Evolutionary conservation across 768 basidiomycete species (phyloP), one percentile per base, ranked within the genome.

Genomic region (Boletus rubroflammeus): DNA sequence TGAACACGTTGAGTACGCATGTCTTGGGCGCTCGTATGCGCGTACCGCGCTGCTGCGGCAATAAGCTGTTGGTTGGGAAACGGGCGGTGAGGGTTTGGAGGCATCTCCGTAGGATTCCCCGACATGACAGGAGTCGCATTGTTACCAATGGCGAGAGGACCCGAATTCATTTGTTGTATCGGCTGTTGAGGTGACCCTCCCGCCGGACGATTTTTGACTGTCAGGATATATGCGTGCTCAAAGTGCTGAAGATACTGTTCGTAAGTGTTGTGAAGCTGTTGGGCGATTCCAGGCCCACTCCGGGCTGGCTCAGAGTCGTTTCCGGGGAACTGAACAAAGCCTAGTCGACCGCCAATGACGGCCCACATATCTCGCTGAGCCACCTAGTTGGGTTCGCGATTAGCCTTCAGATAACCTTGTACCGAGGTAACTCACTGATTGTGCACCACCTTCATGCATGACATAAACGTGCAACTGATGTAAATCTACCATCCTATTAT

Each of bases 311-410:
- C 83, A 5, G 73, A 67, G 1, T 81, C 83, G 11, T 72, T 79
- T 5, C 77, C 84, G 3, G 83, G 83, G 58, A 88, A 86, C 50
- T 83, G 77, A 3, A 84, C 76, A 61, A 84, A 81, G 17, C 82
- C 84, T 68, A 90, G 74, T 23, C 77, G 78, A n/a, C 79, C 88
- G 17, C 80, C 88, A 52, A 90, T 80, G 42, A 85, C 72, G 15
- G 78, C 62, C 88, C 88, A 90, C 54, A 75, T 56, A 32, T 87
- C 85, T 44, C 78, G 77, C 53, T 72, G 69, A 25, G 73, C 72
- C 13, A 85, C 79, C 85, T 86, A 50, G n/a, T 57, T 39, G 36
- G 23, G 42, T 41, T 40, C 41, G 53, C 36, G 23, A 48, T 60
- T 63, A 62, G 21, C 46, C 31, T 43, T 34, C 23, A 19, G 14